phyloP scores from a whole-genome alignment of 768 basidiomycete species.

The Leccinum sublutescens region DNA sequence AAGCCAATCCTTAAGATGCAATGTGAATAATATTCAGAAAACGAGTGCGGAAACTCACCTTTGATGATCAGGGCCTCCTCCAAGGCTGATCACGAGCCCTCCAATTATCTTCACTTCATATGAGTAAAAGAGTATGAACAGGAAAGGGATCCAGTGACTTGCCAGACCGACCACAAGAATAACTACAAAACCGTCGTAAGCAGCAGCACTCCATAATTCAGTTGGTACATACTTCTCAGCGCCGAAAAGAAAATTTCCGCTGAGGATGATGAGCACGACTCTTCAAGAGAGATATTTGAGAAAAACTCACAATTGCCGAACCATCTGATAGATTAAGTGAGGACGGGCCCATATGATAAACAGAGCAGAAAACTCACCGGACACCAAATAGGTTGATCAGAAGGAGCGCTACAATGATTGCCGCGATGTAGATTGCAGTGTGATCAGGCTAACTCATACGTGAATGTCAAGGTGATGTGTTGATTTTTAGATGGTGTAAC shows the following conservation, averaged over 20 bases:
- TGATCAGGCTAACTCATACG: conserved; percentile 32
- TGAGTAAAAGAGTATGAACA: neutral
- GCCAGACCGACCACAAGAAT: conserved; percentile 37
- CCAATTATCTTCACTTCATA: conserved; percentile 28
- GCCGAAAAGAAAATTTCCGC: conserved; percentile 25
- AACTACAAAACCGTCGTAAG: conserved; percentile 24
- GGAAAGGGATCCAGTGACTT: neutral
- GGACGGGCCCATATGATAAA: conserved; percentile 31
- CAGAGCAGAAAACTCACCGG: conserved; percentile 39
- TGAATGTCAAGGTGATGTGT: conserved; percentile 5
- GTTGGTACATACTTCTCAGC: conserved; percentile 18
- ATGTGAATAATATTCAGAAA: conserved; percentile 20
- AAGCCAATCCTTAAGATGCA: conserved; percentile 18
- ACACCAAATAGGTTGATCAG: conserved; percentile 48
- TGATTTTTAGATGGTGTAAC: neutral
- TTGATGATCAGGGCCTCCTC: conserved; percentile 54
- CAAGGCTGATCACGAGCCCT: conserved; percentile 54
- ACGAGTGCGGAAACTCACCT: conserved; percentile 33
- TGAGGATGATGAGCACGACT: conserved; percentile 9
- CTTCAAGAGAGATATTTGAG: neutral
- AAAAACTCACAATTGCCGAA: conserved; percentile 21
- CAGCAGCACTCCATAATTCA: neutral
- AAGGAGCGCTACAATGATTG: conserved; percentile 39
- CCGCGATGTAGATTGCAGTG: conserved; percentile 40
- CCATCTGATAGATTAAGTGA: conserved; percentile 27